These are phyloP conservation scores for Cadophora gregata DNA, from an alignment of 2,329 filamentous ascomycete species.

Conservation along the genomic window DNA sequence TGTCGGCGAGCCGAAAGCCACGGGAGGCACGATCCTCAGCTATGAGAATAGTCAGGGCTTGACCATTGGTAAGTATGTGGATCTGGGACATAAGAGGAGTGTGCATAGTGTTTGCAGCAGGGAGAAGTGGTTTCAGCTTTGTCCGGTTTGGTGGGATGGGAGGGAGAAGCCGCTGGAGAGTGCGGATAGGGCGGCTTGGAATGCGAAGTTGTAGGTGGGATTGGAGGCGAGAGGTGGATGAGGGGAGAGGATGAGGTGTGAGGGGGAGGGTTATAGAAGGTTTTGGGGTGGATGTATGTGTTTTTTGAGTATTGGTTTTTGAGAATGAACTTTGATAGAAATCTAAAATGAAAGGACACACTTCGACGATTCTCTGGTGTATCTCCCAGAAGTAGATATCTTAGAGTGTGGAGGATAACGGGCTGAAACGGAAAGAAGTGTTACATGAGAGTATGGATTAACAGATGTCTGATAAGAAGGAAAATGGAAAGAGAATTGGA, in stretches of 20 bases:
- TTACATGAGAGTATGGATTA: too few species aligned
- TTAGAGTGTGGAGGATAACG: too few species aligned
- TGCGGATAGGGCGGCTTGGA: conserved; percentile 53
- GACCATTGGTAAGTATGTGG: conserved; percentile 46
- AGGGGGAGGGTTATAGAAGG: not conserved
- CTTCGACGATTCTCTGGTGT: conserved; percentile 12
- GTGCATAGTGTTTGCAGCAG: conserved; percentile 46
- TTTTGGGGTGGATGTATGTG: not conserved
- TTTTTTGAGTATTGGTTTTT: not conserved
- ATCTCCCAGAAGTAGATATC: too few species aligned
- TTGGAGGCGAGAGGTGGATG: not conserved
- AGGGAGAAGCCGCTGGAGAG: conserved; percentile 50
- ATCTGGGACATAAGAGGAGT: conserved; percentile 48
- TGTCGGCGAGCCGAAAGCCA: conserved; percentile 75
- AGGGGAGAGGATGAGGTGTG: not conserved
- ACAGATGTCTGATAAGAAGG: too few species aligned
- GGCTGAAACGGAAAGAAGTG: too few species aligned
- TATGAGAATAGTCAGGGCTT: conserved; percentile 45
- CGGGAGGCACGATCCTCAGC: conserved; percentile 68
- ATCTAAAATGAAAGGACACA: not conserved
- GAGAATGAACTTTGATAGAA: not conserved
- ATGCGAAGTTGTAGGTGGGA: conserved; percentile 49
- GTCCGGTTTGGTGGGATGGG: conserved; percentile 56
- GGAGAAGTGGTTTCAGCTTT: conserved; percentile 52
- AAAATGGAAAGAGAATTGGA: too few species aligned